A percentile compares a stretch with the other conserved stretches of the same genome.
Conservation (phyloP, 202 grass and related monocot genomes). For the Brachypodium distachyon region DNA sequence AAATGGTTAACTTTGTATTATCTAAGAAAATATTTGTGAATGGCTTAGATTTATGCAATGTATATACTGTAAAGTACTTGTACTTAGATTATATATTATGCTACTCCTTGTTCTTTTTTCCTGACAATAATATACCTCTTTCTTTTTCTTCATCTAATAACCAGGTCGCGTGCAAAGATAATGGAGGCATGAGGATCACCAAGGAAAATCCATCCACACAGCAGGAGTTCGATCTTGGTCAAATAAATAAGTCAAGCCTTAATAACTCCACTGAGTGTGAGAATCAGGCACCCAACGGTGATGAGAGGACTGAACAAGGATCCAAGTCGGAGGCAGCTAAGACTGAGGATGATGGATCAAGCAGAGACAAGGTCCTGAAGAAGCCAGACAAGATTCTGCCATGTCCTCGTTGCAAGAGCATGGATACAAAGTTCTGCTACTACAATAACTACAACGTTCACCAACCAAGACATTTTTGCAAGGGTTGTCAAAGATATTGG, state of each 20-base stretch:
- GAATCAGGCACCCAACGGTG: conserved; percentile 10
- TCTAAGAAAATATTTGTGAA: not conserved
- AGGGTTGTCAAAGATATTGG: conserved; percentile 83
- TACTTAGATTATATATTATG: not conserved
- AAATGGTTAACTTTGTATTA: not conserved
- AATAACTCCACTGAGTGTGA: conserved; percentile 41
- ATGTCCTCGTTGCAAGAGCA: conserved; percentile 81
- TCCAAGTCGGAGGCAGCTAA: conserved; percentile 36
- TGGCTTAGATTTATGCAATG: not conserved
- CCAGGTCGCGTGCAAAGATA: conserved; percentile 41
- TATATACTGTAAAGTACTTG: not conserved
- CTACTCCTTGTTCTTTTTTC: not conserved
- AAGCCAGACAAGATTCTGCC: conserved; percentile 78
- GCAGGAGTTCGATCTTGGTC: conserved; percentile 27
- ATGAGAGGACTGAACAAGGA: conserved; percentile 36
- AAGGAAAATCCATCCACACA: conserved; percentile 21
- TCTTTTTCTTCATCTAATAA: not conserved
- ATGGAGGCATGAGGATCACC: conserved; percentile 15
- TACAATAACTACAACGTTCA: conserved; percentile 85
- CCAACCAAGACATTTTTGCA: conserved; percentile 85
- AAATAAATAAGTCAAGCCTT: conserved; percentile 33
- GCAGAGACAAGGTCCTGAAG: conserved; percentile 53
- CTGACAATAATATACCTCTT: not conserved
- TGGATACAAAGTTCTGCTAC: conserved; percentile 94
- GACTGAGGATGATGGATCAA: conserved; percentile 11